Evolutionary conservation across 768 basidiomycete species (phyloP).

Genomic region (Leccinum ochraceum): DNA sequence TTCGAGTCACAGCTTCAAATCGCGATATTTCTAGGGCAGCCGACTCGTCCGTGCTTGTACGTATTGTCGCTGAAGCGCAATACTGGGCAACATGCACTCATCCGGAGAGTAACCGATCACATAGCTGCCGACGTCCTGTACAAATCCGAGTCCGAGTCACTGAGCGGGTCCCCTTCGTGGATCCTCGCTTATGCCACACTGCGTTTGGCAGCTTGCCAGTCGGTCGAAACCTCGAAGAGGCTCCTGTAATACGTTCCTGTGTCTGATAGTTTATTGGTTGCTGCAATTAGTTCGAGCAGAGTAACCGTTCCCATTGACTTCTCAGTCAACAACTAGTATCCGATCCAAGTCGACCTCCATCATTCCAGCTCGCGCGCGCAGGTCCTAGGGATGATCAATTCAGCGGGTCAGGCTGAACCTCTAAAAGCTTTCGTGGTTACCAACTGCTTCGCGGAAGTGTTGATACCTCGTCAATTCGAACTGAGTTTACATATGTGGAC

Average conservation of each 20-base stretch:
- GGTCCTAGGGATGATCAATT: too few species aligned
- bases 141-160: not conserved
- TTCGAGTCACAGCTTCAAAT: not conserved
- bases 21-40: not conserved
- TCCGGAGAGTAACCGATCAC: not conserved
- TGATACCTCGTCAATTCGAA: not conserved
- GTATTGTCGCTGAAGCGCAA: not conserved
- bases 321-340: not conserved
- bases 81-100: too few species aligned
- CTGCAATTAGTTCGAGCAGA: not conserved
- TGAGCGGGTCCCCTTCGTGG: not conserved
- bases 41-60: not conserved
- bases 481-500: too few species aligned
- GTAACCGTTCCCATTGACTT: not conserved
- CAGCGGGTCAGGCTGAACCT: too few species aligned
- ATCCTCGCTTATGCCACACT: not conserved
- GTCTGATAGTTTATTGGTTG: not conserved
- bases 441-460: not conserved
- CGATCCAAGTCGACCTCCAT: too few species aligned
- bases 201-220: not conserved
- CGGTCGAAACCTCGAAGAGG: not conserved
- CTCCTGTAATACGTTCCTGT: not conserved
- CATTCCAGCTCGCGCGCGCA: too few species aligned
- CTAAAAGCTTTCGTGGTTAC: not conserved
- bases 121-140: not conserved